Percentiles rank a stretch among this genome's conserved stretches.
phyloP scores from a whole-genome alignment of 2,329 filamentous ascomycete species.

The Fusarium mangiferae region DNA sequence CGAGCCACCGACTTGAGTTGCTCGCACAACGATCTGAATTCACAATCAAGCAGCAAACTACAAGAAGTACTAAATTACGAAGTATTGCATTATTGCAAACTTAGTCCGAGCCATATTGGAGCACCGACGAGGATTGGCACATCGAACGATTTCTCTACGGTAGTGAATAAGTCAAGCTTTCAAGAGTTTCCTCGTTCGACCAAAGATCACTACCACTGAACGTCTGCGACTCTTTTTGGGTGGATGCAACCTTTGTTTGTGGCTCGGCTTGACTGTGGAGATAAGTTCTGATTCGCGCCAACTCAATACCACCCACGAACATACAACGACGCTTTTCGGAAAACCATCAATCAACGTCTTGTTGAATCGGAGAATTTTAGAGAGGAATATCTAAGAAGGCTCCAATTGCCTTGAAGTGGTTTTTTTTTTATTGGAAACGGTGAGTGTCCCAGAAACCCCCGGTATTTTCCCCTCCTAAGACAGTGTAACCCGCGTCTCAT shows the following conservation, averaged over 20 bases:
- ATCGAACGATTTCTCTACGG: neutral
- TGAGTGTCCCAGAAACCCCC: conserved; percentile 27
- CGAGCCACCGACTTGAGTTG: neutral
- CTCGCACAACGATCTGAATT: neutral
- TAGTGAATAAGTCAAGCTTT: neutral
- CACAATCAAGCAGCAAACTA: neutral
- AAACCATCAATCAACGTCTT: neutral
- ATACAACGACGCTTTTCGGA: neutral
- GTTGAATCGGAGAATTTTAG: neutral
- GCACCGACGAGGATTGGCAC: neutral
- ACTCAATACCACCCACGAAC: neutral
- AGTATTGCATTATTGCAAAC: neutral
- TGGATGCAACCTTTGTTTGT: conserved; percentile 4
- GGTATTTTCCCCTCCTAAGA: conserved; percentile 15
- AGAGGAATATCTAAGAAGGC: neutral
- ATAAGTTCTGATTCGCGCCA: conserved; percentile 6
- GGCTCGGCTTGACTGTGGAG: conserved; percentile 17
- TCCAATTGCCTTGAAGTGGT: neutral
- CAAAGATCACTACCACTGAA: neutral
- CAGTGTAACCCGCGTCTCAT: conserved; percentile 15
- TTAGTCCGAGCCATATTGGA: neutral
- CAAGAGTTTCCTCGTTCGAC: neutral
- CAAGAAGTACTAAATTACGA: neutral
- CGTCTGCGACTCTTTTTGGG: neutral
- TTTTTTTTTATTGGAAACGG: conserved; percentile 10